Percentiles rank a stretch among this genome's conserved stretches.
phyloP scores from a whole-genome alignment of 75 land plant genomes.

The Ceratopteris richardii region DNA sequence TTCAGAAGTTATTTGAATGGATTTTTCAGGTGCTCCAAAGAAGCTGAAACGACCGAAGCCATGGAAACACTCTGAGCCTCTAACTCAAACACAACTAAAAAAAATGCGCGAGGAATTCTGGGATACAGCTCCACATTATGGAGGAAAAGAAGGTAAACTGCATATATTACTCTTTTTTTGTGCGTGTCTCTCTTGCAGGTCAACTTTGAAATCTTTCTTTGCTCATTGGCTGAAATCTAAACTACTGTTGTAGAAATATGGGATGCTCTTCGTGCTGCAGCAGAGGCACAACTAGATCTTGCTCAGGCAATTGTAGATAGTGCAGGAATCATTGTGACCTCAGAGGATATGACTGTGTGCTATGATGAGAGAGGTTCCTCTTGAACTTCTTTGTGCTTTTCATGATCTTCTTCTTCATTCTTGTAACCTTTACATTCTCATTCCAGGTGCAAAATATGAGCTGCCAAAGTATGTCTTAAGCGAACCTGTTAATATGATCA shows the following conservation, averaged over 20 bases:
- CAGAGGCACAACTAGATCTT: conserved; percentile 67
- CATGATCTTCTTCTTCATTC: conserved; percentile 1
- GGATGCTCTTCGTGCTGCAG: conserved; percentile 92
- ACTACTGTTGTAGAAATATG: conserved; percentile 68
- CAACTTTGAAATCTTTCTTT: too few relatives aligned
- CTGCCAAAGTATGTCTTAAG: conserved; percentile 90
- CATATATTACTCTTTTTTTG: neutral
- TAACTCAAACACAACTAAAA: conserved; percentile 56
- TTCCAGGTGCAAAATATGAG: conserved; percentile 92
- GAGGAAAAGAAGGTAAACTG: conserved; percentile 67
- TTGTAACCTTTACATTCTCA: neutral
- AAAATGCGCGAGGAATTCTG: conserved; percentile 89
- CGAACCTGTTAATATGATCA: conserved; percentile 54
- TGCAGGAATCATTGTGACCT: conserved; percentile 78
- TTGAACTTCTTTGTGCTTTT: conserved; percentile 58
- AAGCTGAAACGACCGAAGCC: conserved; percentile 72
- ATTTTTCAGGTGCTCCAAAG: conserved; percentile 37
- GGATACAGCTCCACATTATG: conserved; percentile 93
- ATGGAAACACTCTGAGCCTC: conserved; percentile 73
- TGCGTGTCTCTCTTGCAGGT: too few relatives aligned
- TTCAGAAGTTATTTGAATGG: neutral
- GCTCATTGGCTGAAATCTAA: too few relatives aligned
- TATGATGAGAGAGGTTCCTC: conserved; percentile 98
- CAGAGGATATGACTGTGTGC: conserved; percentile 71
- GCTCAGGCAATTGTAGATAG: conserved; percentile 82